Conservation (phyloP, 2,329 filamentous ascomycete species). For the Cercospora brassicicola region DNA sequence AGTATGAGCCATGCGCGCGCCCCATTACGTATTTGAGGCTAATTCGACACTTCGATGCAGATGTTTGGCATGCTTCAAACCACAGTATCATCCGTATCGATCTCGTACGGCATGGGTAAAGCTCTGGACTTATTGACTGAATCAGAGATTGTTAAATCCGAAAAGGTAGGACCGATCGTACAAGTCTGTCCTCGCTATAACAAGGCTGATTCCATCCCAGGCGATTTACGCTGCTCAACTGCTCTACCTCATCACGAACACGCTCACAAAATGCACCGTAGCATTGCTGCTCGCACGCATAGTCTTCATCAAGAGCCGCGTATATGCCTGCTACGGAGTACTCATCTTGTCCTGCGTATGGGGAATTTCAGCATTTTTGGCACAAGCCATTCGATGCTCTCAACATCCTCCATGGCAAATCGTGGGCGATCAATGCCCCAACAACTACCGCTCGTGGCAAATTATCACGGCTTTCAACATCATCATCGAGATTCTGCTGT, state of each 20-base stretch:
- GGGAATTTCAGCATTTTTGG: constrained; percentile 25
- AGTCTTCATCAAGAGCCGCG: constrained; percentile 27
- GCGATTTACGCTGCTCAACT: constrained; percentile 28
- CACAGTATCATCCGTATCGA: constrained; percentile 24
- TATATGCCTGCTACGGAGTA: constrained; percentile 26
- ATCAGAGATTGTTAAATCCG: constrained; percentile 18
- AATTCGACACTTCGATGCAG: background rate
- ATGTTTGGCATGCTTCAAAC: constrained; percentile 29
- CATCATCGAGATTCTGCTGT: constrained; percentile 26
- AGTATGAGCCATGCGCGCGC: constrained; percentile 11
- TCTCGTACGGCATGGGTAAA: constrained; percentile 31
- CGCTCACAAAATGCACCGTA: constrained; percentile 28
- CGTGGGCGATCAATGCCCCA: constrained; percentile 24
- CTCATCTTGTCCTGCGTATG: constrained; percentile 21
- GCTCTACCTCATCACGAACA: constrained; percentile 28
- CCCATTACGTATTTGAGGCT: background rate
- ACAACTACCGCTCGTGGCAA: constrained; percentile 23
- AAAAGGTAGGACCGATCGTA: constrained; percentile 18
- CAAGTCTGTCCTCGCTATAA: background rate
- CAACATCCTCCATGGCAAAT: constrained; percentile 22
- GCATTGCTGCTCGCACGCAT: constrained; percentile 30
- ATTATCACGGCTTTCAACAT: constrained; percentile 29
- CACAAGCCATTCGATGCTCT: constrained; percentile 23
- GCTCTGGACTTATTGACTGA: constrained; percentile 22
- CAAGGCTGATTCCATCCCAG: constrained; percentile 12